phyloP scores from a whole-genome alignment of 2,329 filamentous ascomycete species.

The Fusarium sp. region DNA sequence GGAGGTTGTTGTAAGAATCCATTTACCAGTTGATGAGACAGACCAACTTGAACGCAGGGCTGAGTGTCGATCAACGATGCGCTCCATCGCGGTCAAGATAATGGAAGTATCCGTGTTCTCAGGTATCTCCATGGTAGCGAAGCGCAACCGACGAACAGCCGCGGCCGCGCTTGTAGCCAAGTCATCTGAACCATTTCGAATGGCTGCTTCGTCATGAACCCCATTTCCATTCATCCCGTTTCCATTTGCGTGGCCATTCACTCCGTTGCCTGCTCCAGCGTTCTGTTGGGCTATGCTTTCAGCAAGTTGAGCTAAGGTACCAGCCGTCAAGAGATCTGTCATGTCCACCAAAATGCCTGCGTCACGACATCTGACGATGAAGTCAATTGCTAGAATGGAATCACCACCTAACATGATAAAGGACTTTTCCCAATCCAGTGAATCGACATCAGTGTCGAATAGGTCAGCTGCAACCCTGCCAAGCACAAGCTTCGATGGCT shows the following conservation, averaged over 20 bases:
- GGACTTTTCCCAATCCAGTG: constrained; percentile 11
- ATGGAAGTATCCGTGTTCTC: constrained; percentile 9
- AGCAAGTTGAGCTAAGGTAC: constrained; percentile 10
- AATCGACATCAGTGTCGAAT: constrained; percentile 13
- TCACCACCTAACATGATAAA: constrained; percentile 16
- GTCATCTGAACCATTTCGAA: constrained; percentile 7
- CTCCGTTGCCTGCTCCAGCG: constrained; percentile 1
- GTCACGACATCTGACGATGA: constrained; percentile 13
- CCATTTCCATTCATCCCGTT: constrained; percentile 10
- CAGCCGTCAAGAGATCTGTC: constrained; percentile 9
- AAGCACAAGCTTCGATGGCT: constrained; percentile 18
- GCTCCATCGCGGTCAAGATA: constrained; percentile 1
- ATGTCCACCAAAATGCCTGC: constrained; percentile 15
- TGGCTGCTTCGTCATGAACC: neutral
- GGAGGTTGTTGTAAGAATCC: constrained; percentile 6
- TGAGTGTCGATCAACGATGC: constrained; percentile 12
- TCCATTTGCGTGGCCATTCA: constrained; percentile 8
- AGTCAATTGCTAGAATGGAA: constrained; percentile 19
- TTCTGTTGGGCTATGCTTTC: constrained; percentile 6
- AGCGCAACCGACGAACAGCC: constrained; percentile 6
- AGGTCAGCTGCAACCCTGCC: constrained; percentile 11
- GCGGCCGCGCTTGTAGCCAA: constrained; percentile 6
- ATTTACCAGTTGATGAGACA: constrained; percentile 9
- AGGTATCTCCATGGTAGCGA: constrained; percentile 10
- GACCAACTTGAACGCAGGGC: constrained; percentile 11